Conservation (phyloP, 331 rosid species). For the Arachis monticola region DNA sequence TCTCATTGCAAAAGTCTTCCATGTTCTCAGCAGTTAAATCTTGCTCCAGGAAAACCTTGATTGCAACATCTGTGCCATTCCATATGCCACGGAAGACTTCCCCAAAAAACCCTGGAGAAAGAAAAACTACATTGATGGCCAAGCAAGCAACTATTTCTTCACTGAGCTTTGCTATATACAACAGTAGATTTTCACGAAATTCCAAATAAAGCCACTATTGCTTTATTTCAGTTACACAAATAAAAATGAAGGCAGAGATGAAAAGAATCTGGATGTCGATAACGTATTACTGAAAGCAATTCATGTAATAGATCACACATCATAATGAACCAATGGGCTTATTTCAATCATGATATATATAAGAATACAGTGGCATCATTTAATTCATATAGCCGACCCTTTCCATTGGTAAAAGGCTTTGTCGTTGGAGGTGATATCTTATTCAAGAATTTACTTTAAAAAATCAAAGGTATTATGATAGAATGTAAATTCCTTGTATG, state of each 20-base stretch:
- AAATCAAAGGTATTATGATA: background rate
- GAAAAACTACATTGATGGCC: slow-evolving; percentile 30
- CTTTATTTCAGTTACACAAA: background rate
- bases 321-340: no score
- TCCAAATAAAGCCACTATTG: background rate
- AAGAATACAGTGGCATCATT: no score
- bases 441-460: background rate
- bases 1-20: slow-evolving; percentile 99
- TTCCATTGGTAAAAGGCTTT: no score
- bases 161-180: background rate
- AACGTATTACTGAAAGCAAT: background rate
- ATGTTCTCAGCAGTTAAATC: slow-evolving; percentile 93
- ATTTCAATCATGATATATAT: background rate
- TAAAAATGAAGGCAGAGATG: background rate
- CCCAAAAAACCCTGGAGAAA: slow-evolving; percentile 88
- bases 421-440: background rate
- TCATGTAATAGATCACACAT: background rate
- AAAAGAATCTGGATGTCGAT: background rate
- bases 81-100: slow-evolving; percentile 96
- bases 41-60: slow-evolving; percentile 96
- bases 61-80: slow-evolving; percentile 98
- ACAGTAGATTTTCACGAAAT: background rate
- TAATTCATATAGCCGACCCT: no score
- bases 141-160: slow-evolving; percentile 34
- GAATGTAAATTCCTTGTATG: slow-evolving; percentile 1